A percentile compares a stretch with the other conserved stretches of the same genome.
Evolutionary conservation across 345 rosid genomes (phyloP).

Genomic region (Eucalyptus globulus): DNA sequence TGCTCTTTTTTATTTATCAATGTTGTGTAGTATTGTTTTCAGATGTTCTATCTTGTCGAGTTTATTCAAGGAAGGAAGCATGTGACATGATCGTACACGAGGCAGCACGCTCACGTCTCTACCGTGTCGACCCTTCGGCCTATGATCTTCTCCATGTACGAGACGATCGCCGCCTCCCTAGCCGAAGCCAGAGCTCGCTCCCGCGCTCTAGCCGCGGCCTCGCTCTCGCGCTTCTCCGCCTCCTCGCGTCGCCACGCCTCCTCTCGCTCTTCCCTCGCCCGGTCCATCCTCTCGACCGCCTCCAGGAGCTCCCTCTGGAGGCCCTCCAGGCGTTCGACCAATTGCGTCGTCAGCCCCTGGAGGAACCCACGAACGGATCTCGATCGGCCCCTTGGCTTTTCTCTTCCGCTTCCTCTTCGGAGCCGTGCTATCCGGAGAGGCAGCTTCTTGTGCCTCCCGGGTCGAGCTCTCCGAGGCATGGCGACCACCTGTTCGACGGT

Average conservation of each 20-base stretch:
- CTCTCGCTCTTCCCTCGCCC: conserved; percentile 21
- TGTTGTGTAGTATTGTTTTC: neutral
- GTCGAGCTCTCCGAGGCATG: conserved; percentile 16
- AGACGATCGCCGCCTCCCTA: conserved; percentile 24
- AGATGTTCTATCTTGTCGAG: neutral
- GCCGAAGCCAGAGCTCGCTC: conserved; percentile 22
- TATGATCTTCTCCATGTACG: conserved; percentile 24
- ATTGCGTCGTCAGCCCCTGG: conserved; percentile 24
- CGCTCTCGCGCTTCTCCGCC: conserved; percentile 15
- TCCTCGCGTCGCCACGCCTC: conserved; percentile 24
- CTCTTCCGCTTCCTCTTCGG: conserved; percentile 13
- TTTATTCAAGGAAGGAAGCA: neutral
- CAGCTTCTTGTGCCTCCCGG: conserved; percentile 1
- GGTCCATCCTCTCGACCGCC: conserved; percentile 26
- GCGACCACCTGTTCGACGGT: conserved; percentile 4
- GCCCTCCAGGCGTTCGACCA: conserved; percentile 34
- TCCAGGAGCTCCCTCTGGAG: conserved; percentile 23
- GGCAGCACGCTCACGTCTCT: neutral
- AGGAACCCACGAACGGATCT: conserved; percentile 8
- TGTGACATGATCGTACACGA: neutral
- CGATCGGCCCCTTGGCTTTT: conserved; percentile 13
- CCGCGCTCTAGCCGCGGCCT: conserved; percentile 20
- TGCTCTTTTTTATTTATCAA: neutral
- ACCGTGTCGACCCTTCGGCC: conserved; percentile 1
- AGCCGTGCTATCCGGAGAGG: neutral